Base-by-base conservation (phyloP, 2,329 filamentous ascomycete genomes). In the Allantophomopsis cytisporea region DNA sequence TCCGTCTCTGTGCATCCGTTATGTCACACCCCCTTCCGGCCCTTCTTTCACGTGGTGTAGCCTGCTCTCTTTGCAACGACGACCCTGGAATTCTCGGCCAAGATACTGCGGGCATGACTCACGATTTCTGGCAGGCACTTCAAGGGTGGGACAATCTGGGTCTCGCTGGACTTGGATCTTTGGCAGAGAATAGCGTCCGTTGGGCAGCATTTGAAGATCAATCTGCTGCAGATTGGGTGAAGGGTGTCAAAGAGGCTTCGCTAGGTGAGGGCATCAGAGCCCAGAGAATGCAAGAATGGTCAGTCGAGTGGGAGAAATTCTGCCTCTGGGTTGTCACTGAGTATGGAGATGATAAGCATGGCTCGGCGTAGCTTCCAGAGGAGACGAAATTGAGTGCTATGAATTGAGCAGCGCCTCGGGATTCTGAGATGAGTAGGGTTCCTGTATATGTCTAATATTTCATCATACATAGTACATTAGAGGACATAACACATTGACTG, bases 81-180 rank as follows among this genome's bases (percentile, higher is more conserved):
- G 87, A 94, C 54, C 88, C 87, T 1, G 84, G 83, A 1, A 85
- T 95, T 52, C 68, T 94, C 5, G 88, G 88, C 7, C 84, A 94
- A 52, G 83, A 83, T 41, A 75, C 71, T 6, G 81, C 78, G 18
- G 86, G 85, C 31, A 79, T 91, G 70, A 89, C 83, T 2, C 84
- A 94, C 59, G 87, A 95, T 60, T 94, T 94, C 60, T 95, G 86
- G 85, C 86, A 94, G 59, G 82, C 83, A 1, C 64, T 95, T 15
- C 87, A 94, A 59, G 88, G 84, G 0, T 91, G 88, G 75, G 81
- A 94, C 43, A 94, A 93, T 53, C 71, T 95, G 12, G 91, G 88
- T 1, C 68, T 96, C 2, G 86, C 84, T 10, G 89, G 88, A 0
- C 62, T 96, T 39, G 89, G 83, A 0, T 83, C 80, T 41, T 68